Conservation (phyloP, 2,329 filamentous ascomycete genomes). For the Beauveria sp. region DNA sequence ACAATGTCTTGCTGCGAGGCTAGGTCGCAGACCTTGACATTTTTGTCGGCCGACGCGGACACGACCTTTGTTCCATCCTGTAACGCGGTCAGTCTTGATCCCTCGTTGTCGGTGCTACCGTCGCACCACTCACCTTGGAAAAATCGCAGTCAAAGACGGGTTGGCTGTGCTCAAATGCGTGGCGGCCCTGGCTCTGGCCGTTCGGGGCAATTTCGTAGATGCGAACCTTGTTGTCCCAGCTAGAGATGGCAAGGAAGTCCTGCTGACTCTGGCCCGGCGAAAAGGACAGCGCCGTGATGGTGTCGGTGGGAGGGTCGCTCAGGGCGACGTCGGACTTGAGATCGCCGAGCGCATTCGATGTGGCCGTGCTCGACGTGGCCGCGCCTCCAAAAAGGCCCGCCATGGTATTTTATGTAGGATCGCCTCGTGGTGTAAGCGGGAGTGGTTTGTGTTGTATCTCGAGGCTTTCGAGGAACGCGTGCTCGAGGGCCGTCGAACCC, state of each 20-base stretch:
- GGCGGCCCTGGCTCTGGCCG: constrained; percentile 77
- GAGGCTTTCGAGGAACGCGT: neutral
- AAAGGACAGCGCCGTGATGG: constrained; percentile 81
- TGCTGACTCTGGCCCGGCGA: constrained; percentile 49
- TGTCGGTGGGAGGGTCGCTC: constrained; percentile 73
- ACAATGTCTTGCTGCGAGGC: constrained; percentile 57
- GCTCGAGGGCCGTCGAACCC: neutral
- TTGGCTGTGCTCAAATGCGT: constrained; percentile 75
- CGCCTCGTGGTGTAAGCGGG: neutral
- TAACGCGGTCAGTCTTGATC: constrained; percentile 5
- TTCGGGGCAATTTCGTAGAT: constrained; percentile 84
- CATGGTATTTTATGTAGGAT: constrained; percentile 37
- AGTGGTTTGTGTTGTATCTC: neutral
- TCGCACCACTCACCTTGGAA: constrained; percentile 62
- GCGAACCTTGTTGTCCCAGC: constrained; percentile 96
- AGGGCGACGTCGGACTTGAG: constrained; percentile 83
- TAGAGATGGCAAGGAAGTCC: constrained; percentile 82
- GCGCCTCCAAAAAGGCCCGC: constrained; percentile 53
- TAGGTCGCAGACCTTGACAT: constrained; percentile 81
- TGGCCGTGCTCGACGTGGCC: constrained; percentile 31
- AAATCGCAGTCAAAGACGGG: constrained; percentile 82
- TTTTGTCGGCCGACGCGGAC: constrained; percentile 85
- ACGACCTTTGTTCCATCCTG: constrained; percentile 91
- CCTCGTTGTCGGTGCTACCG: neutral
- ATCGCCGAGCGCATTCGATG: constrained; percentile 75